Base-by-base conservation (phyloP, 495 filamentous ascomycete species). In the Amphirosellinia nigrospora region DNA sequence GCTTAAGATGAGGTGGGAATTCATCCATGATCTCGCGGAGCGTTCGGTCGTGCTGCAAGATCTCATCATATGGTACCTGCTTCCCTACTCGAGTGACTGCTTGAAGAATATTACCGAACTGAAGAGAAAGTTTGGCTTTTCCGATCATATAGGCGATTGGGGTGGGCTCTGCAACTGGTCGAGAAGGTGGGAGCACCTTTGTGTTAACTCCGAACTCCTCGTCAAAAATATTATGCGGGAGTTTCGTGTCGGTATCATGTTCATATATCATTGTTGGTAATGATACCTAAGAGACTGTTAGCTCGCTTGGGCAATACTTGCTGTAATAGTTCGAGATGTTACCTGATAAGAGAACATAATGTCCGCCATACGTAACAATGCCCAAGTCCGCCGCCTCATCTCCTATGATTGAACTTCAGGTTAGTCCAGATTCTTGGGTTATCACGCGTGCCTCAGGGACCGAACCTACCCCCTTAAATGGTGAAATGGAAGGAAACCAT, bases 141-240 rank as follows among this genome's bases (percentile, higher is more conserved):
- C 87, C 84, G 66, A 97, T 96, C 88, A 98, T 89, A 81, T 94
- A 98, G 3, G 91, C 92, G 53, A 96, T 88, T 9, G 92, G 92
- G 2, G 96, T 99, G 8, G 92, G 88, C 78, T 98, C 94, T 23
- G 86, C 86, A 43, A 83, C 81, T 11, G 93, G 91, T 67, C 93
- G 86, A 0, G 93, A 88, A 6, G 89, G 88, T 13, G 96, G 96
- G 30, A 98, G 82, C 10, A 85, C 83, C 75, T 91, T 91, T 72
- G 87, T 92, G 58, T 91, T 89, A 56, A 94, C 91, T 56, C 91
- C 89, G 56, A 98, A 92, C 73, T 98, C 96, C 72, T 98, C 95
- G 75, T 99, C 96, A 76, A 93, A 95, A 30, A 98, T 84, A 78
- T 98, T 99, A 70, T 91, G 87, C 19, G 96, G 96, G 41, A 97